Evolutionary conservation across 148 eudicot genomes (phyloP), one percentile per base, ranked within the genome.

Genomic region (Vaccinium vitisidaea): DNA sequence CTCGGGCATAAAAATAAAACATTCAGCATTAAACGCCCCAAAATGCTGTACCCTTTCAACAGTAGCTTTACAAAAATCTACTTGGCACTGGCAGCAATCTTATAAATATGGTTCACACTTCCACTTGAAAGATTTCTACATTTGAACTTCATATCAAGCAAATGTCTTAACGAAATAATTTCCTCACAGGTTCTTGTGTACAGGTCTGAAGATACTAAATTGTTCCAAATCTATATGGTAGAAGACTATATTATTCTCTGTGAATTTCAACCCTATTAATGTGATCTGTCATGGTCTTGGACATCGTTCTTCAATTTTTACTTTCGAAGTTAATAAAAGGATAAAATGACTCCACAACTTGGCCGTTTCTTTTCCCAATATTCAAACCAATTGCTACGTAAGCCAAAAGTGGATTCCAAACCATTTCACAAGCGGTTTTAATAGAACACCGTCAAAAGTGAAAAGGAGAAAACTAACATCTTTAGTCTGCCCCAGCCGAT

Each of bases 401-500:
- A 55, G 19, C 15, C n/a, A 16, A 56, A 36, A 81, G 9, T 27
- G 13, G 73, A 43, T 56, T 75, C 23, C 49, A 15, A 39, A 56
- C 18, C 54, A 75, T 80, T 69, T 53, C 59, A 77, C 79, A 69
- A 53, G 18, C 18, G 39, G 61, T n/a, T 85, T 5, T 53, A 59
- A 16, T 2, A 46, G 55, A 82, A n/a, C 8, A n/a, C 30, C 46
- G 25, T 52, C 39, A 53, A 63, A 23, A 67, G 67, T 21, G 77
- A 76, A 14, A 54, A 79, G 53, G 74, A 77, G 85, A 80, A 85
- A 19, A 92, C 98, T 92, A 69, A 95, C 99, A 89, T 95, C 98
- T 85, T 97, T 97, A 58, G 99, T 97, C 91, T 97, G 99, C 82
- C 99, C 98, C 87, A 97, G 89, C 75, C 99, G 98, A 88, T 97